A percentile compares a stretch with the other conserved stretches of the same genome.
Conservation (phyloP, 257 asterid species). For the Cordia subcordata region DNA sequence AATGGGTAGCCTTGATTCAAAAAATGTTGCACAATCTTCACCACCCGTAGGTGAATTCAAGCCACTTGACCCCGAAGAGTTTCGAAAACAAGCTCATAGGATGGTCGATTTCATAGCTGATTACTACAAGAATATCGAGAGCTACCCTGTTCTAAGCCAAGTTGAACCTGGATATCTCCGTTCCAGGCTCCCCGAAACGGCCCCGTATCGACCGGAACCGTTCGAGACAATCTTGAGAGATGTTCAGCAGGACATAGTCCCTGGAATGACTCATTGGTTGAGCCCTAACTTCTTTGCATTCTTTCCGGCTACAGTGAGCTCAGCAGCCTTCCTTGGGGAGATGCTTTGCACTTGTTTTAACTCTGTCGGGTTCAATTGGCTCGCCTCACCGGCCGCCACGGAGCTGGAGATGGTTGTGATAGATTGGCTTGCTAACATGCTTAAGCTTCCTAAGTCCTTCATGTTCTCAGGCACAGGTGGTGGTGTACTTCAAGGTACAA, state of each 20-base stretch:
- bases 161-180: slow-evolving; percentile 34
- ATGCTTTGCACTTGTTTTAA: slow-evolving; percentile 31
- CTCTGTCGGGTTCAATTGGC: slow-evolving; percentile 33
- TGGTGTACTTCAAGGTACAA: slow-evolving; percentile 30
- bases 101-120: slow-evolving; percentile 29
- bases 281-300: slow-evolving; percentile 35
- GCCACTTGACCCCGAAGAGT: slow-evolving; percentile 29
- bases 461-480: slow-evolving; percentile 33
- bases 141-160: slow-evolving; percentile 26
- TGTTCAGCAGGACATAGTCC: slow-evolving; percentile 17
- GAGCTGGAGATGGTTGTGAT: slow-evolving; percentile 37
- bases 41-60: slow-evolving; percentile 9
- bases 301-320: slow-evolving; percentile 32
- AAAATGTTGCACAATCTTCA: background rate
- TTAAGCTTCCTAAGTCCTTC: slow-evolving; percentile 23
- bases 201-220: slow-evolving; percentile 23
- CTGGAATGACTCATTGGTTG: slow-evolving; percentile 35
- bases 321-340: slow-evolving; percentile 29
- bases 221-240: slow-evolving; percentile 20
- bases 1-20: slow-evolving; percentile 29
- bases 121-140: slow-evolving; percentile 24
- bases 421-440: slow-evolving; percentile 27
- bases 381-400: slow-evolving; percentile 29
- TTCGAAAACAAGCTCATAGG: slow-evolving; percentile 23
- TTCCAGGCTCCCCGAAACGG: slow-evolving; percentile 14